Base-by-base conservation (phyloP, 129 eudicot genomes). In the Kitagawia praeruptora region DNA sequence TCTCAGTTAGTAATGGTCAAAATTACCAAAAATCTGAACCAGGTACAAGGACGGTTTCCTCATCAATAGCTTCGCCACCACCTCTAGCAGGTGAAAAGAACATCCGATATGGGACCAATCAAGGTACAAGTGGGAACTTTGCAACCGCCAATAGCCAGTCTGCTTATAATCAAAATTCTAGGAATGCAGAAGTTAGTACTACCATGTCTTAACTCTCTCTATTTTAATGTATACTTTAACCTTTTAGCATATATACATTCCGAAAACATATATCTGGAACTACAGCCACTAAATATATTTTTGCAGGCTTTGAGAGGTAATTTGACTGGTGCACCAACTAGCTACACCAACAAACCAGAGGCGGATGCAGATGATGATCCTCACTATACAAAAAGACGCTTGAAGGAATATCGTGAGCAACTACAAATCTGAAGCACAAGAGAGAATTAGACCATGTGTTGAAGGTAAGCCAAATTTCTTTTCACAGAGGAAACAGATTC, bases 301-400 rank as follows among this genome's bases (percentile, higher is more conserved):
- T 70, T 70, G 44, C 75, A 70, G 75, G 75, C 75, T 70, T 31
- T 70, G 28, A 70, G 44, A 14, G 75, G 47, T 34, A 70, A 70
- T 70, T 7, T 38, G 19, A 6, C 12, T 38, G 47, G 46, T 6
- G 75, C 47, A 38, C 45, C 45, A 70, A 16, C 75, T 70, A 34
- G 39, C 46, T 13, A 38, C 47, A 31, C 39, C 75, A 70, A 34
- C 44, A 18, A 70, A 70, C 4, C 75, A 70, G 45, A 13, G 75
- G 41, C 75, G 21, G 27, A 70, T 38, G 41, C n/a, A 38, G 45
- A 70, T 70, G 45, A 70, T 70, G 75, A 70, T 18, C 28, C 42
- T 38, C 40, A 70, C n/a, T 70, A 14, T 6, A 70, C 75, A 38
- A 34, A 70, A 34, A 38, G 75, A 19, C 75, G 75, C 28, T 37